Percentiles rank a stretch among this genome's conserved stretches.
These are phyloP conservation scores for Tilletia indica DNA, from an alignment of 1,284 basidiomycete species.

Conservation along the genomic window DNA sequence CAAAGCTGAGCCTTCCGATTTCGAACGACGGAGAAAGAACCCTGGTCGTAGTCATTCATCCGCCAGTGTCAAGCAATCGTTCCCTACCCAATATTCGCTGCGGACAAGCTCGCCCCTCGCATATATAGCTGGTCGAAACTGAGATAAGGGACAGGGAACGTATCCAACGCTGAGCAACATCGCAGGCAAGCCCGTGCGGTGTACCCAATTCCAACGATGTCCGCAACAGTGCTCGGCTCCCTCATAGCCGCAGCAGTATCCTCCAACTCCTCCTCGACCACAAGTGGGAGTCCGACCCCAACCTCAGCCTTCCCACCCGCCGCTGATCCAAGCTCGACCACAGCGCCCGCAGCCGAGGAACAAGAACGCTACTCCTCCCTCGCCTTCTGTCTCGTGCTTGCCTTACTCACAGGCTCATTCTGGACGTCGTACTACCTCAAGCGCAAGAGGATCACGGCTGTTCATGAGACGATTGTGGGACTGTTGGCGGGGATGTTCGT, in stretches of 20 bases:
- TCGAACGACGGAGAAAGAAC: too few species aligned
- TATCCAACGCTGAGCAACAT: too few species aligned
- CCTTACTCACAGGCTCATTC: slow-evolving; percentile 87
- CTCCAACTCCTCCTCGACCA: not conserved
- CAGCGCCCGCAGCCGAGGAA: slow-evolving; percentile 46
- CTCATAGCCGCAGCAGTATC: not conserved
- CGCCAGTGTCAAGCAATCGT: too few species aligned
- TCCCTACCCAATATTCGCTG: too few species aligned
- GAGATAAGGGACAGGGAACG: too few species aligned
- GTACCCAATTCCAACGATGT: not conserved
- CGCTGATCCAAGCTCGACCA: slow-evolving; percentile 17
- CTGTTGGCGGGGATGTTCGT: slow-evolving; percentile 93
- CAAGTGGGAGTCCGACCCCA: not conserved
- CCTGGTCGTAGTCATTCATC: too few species aligned
- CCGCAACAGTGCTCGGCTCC: not conserved
- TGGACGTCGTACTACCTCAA: slow-evolving; percentile 97
- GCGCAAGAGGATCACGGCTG: slow-evolving; percentile 88
- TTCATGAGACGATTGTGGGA: slow-evolving; percentile 95
- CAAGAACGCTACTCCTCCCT: slow-evolving; percentile 51
- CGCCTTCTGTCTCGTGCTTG: slow-evolving; percentile 70
- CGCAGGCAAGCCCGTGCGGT: too few species aligned
- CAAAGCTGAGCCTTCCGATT: too few species aligned
- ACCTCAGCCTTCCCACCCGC: slow-evolving; percentile 14
- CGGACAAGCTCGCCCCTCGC: too few species aligned
- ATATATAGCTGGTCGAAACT: too few species aligned